phyloP scores from a whole-genome alignment of 2,329 filamentous ascomycete species.

The Microdochium nivale region DNA sequence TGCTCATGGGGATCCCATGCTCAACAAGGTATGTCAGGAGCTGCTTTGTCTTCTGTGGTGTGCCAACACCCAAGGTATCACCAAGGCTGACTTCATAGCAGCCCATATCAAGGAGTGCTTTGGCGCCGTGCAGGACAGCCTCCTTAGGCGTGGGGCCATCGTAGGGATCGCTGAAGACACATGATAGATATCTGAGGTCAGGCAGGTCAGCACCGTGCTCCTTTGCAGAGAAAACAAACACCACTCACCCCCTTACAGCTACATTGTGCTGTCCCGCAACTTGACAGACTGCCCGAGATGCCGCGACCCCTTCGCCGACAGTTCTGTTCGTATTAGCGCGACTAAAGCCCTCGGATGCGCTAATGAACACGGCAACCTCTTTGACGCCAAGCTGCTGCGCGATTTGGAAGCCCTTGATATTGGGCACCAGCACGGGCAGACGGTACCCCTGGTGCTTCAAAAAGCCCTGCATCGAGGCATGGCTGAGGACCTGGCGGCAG shows the following conservation, averaged over 20 bases:
- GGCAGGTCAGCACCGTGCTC: neutral
- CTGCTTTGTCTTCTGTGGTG: slow-evolving; percentile 11
- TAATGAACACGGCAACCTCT: slow-evolving; percentile 43
- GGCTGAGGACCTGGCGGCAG: neutral
- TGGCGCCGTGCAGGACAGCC: slow-evolving; percentile 24
- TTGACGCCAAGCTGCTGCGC: slow-evolving; percentile 10
- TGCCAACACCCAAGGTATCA: slow-evolving; percentile 58
- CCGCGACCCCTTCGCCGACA: slow-evolving; percentile 41
- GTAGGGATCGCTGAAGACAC: slow-evolving; percentile 46
- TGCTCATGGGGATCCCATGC: neutral
- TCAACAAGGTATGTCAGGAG: slow-evolving; percentile 4
- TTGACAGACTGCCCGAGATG: slow-evolving; percentile 37
- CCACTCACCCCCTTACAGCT: slow-evolving; percentile 33
- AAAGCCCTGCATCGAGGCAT: neutral
- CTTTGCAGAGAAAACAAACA: neutral
- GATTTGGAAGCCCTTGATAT: slow-evolving; percentile 39
- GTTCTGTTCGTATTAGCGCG: slow-evolving; percentile 50
- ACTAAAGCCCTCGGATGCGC: slow-evolving; percentile 50
- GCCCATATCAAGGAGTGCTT: slow-evolving; percentile 48
- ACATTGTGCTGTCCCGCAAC: slow-evolving; percentile 31
- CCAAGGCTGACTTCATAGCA: slow-evolving; percentile 60
- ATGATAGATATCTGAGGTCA: slow-evolving; percentile 36
- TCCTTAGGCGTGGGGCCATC: slow-evolving; percentile 19
- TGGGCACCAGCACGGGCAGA: neutral
- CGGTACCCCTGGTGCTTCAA: neutral